Percentiles rank a stretch among this genome's conserved stretches.
Evolutionary conservation across 441 rosid genomes (phyloP).

Genomic region (Syzygium malaccense): DNA sequence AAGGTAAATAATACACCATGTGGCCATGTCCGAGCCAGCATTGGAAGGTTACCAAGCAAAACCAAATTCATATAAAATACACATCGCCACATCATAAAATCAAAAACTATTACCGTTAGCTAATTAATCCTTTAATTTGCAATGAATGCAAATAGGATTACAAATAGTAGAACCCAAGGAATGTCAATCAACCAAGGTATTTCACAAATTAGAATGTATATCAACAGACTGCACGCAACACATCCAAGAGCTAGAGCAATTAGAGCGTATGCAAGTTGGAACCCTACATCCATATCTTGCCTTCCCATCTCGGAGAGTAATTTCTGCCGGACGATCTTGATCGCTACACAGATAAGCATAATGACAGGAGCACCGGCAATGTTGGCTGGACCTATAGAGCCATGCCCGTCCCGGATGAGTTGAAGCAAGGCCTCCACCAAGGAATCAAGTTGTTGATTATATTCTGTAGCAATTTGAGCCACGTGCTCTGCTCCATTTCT

Average conservation of each 20-base stretch:
- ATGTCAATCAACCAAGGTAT: not conserved
- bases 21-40: not conserved
- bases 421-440: not conserved
- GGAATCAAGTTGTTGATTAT: not conserved
- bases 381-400: not conserved
- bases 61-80: not conserved
- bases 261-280: not conserved
- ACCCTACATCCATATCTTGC: not conserved
- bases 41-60: not conserved
- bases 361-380: not conserved
- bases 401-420: not conserved
- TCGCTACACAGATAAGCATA: not conserved
- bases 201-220: not conserved
- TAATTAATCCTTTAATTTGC: no score
- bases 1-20: not conserved
- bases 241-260: not conserved
- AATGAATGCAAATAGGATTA: not conserved
- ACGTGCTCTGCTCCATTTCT: not conserved
- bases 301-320: not conserved
- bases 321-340: not conserved
- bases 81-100: not conserved
- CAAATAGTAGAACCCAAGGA: not conserved
- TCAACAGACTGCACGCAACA: not conserved
- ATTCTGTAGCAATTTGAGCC: not conserved
- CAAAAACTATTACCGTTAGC: not conserved